phyloP scores from a whole-genome alignment of 352 stramenopile species.

The Phytophthora niederhauseri region DNA sequence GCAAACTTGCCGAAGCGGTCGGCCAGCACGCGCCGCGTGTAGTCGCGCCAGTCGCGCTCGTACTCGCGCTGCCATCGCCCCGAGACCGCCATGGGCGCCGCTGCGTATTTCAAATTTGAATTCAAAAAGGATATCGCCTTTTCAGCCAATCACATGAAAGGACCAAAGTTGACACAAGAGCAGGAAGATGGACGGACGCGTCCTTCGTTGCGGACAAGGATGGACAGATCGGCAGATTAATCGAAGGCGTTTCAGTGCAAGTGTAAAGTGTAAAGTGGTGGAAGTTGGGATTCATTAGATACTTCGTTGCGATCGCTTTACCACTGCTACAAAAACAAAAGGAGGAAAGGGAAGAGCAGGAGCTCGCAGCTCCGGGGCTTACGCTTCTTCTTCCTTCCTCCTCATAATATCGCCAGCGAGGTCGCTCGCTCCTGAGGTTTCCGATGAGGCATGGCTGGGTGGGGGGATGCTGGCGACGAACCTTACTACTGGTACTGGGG shows the following conservation, averaged over 20 bases:
- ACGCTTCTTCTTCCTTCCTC: slow-evolving; percentile 11
- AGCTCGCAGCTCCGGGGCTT: slow-evolving; percentile 13
- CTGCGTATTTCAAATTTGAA: slow-evolving; percentile 34
- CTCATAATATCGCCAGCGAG: slow-evolving; percentile 23
- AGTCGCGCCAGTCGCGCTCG: slow-evolving; percentile 62
- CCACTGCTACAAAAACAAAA: slow-evolving; percentile 28
- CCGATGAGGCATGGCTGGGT: slow-evolving; percentile 17
- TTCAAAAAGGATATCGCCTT: slow-evolving; percentile 17
- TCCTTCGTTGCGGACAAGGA: neutral
- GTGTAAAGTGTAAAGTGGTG: slow-evolving; percentile 9
- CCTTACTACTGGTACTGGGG: slow-evolving; percentile 40
- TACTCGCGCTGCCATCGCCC: slow-evolving; percentile 67
- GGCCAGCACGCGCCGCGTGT: slow-evolving; percentile 42
- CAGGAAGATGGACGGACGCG: neutral
- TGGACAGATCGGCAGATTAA: neutral
- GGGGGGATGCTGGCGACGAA: slow-evolving; percentile 19
- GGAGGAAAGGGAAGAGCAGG: slow-evolving; percentile 8
- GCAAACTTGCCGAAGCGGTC: slow-evolving; percentile 41
- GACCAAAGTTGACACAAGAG: neutral
- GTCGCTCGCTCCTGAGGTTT: slow-evolving; percentile 21
- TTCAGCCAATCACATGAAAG: slow-evolving; percentile 20
- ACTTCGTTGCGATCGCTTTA: slow-evolving; percentile 28
- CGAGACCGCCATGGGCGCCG: slow-evolving; percentile 8
- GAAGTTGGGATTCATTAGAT: slow-evolving; percentile 33
- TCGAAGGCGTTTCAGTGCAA: neutral